A percentile compares a stretch with the other conserved stretches of the same genome.
These are phyloP conservation scores for Colletotrichum navitas DNA, from an alignment of 2,329 filamentous ascomycete genomes.

Conservation along the genomic window DNA sequence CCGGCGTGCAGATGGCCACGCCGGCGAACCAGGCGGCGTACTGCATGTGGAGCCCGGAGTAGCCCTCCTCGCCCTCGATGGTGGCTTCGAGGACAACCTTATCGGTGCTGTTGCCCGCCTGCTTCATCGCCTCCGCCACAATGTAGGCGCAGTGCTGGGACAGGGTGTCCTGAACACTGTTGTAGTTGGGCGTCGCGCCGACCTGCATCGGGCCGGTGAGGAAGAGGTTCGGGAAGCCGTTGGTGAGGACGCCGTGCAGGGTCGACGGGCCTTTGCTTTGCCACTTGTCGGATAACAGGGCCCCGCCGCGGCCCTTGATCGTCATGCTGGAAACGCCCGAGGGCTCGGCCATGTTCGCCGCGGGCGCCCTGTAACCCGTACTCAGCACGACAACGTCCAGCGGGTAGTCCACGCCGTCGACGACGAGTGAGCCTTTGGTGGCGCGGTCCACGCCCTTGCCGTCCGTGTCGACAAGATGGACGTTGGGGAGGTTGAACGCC, in stretches of 20 bases:
- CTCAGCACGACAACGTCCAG: constrained; percentile 56
- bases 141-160: constrained; percentile 59
- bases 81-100: constrained; percentile 58
- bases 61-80: constrained; percentile 60
- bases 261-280: constrained; percentile 57
- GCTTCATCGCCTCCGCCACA: constrained; percentile 45
- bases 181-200: constrained; percentile 54
- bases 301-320: constrained; percentile 59
- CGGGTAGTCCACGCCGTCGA: constrained; percentile 60
- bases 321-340: constrained; percentile 38
- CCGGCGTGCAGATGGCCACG: constrained; percentile 64
- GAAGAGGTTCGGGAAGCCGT: constrained; percentile 69
- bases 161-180: constrained; percentile 52
- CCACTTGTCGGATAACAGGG: constrained; percentile 61
- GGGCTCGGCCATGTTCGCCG: constrained; percentile 49
- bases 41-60: constrained; percentile 56
- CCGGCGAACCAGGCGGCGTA: constrained; percentile 56
- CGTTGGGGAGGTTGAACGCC: constrained; percentile 69
- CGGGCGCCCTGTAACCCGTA: constrained; percentile 54
- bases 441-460: constrained; percentile 63
- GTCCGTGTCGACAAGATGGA: constrained; percentile 71
- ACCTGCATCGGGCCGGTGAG: constrained; percentile 59
- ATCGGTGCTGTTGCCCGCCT: constrained; percentile 39
- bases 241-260: constrained; percentile 63
- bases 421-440: constrained; percentile 61